These are phyloP conservation scores for Lyophyllum semitale DNA, from an alignment of 768 basidiomycete genomes.

Conservation along the genomic window DNA sequence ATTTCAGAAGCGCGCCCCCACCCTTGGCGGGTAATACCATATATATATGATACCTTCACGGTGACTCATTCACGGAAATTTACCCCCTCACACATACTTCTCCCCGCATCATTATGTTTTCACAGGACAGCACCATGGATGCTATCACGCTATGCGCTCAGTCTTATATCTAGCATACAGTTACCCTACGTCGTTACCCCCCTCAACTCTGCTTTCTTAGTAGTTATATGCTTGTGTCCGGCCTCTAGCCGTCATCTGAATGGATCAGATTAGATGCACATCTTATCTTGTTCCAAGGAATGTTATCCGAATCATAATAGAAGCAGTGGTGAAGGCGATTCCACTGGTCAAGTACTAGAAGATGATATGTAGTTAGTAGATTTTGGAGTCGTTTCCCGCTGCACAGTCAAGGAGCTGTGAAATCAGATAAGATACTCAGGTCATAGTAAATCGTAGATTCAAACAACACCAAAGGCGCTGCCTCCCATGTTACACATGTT, in stretches of 20 bases:
- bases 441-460: too few relatives aligned
- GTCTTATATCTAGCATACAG: background rate
- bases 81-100: background rate
- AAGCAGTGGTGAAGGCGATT: too few relatives aligned
- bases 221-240: background rate
- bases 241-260: background rate
- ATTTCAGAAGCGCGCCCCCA: background rate
- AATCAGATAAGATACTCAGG: too few relatives aligned
- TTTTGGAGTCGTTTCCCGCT: too few relatives aligned
- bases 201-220: background rate
- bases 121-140: background rate
- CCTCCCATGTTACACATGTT: constrained; percentile 44
- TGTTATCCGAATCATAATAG: too few relatives aligned
- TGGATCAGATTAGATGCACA: background rate
- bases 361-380: too few relatives aligned
- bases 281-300: background rate
- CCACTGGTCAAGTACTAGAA: too few relatives aligned
- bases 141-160: background rate
- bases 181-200: background rate
- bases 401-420: too few relatives aligned
- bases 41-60: constrained; percentile 15
- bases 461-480: constrained; percentile 42
- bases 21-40: constrained; percentile 9
- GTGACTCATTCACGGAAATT: constrained; percentile 11
- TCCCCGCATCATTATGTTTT: background rate